These are phyloP conservation scores for Mycena galericulata DNA, from an alignment of 768 basidiomycete species.

Conservation along the genomic window DNA sequence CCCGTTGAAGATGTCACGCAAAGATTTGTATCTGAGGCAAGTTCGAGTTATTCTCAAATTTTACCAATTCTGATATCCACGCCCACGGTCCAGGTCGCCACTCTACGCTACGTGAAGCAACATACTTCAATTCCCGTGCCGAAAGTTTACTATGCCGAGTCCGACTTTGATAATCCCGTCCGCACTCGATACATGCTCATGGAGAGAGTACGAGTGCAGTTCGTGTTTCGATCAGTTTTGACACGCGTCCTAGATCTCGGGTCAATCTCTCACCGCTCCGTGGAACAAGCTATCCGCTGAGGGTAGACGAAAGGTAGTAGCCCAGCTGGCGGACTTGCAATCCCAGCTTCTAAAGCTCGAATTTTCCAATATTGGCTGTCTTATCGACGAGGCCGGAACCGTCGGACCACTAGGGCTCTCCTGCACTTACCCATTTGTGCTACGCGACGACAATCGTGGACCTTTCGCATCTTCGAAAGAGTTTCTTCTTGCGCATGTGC, in stretches of 20 bases:
- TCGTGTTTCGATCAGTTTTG: too few relatives aligned
- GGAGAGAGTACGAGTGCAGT: background rate
- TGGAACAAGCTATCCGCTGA: background rate
- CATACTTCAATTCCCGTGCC: background rate
- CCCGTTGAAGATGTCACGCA: background rate
- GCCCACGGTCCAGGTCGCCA: background rate
- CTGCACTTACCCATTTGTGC: background rate
- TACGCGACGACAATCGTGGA: background rate
- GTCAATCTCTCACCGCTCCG: background rate
- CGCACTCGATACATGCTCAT: background rate
- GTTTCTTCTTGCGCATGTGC: background rate
- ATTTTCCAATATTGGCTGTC: background rate
- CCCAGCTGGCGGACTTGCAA: background rate
- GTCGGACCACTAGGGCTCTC: background rate
- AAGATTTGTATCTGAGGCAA: background rate
- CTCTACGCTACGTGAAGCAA: background rate
- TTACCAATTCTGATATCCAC: too few relatives aligned
- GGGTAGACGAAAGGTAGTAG: background rate
- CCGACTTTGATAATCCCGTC: background rate
- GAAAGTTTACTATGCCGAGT: background rate
- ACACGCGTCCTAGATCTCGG: background rate
- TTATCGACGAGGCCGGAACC: background rate
- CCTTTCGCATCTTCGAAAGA: background rate
- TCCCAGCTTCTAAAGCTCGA: background rate
- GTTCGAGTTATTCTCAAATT: background rate